Evolutionary conservation across 805 yeast genomes (phyloP).

Genomic region (Grigorovia transvaalensis): DNA sequence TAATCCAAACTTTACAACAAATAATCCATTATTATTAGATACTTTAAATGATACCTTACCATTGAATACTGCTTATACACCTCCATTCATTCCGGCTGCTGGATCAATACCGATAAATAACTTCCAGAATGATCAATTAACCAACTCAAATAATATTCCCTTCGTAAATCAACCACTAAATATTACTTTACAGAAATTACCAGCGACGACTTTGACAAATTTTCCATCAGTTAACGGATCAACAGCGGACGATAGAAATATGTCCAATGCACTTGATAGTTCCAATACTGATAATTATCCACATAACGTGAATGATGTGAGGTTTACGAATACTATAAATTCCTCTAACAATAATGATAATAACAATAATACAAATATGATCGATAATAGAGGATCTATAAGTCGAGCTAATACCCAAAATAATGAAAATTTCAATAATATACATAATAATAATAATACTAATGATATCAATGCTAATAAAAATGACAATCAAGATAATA

Average conservation of each 20-base stretch:
- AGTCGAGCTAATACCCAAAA: neutral
- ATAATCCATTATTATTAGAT: neutral
- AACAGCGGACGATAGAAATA: neutral
- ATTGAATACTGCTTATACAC: neutral
- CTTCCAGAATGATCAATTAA: neutral
- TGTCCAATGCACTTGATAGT: neutral
- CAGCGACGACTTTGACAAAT: neutral
- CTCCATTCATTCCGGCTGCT: neutral
- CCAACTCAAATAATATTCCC: constrained; percentile 2
- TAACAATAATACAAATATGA: neutral
- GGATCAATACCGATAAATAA: neutral
- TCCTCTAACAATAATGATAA: neutral
- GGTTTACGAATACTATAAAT: too few relatives aligned
- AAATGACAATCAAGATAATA: neutral
- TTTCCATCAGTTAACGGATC: neutral
- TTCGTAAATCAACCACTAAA: neutral
- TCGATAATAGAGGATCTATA: neutral
- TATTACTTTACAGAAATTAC: neutral
- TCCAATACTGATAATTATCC: neutral
- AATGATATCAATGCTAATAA: too few relatives aligned
- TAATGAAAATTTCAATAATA: too few relatives aligned
- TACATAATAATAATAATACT: neutral
- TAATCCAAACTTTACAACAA: neutral
- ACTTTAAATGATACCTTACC: neutral
- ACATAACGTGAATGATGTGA: neutral